Base-by-base conservation (phyloP, 345 rosid genomes). In the Arabis alpina region DNA sequence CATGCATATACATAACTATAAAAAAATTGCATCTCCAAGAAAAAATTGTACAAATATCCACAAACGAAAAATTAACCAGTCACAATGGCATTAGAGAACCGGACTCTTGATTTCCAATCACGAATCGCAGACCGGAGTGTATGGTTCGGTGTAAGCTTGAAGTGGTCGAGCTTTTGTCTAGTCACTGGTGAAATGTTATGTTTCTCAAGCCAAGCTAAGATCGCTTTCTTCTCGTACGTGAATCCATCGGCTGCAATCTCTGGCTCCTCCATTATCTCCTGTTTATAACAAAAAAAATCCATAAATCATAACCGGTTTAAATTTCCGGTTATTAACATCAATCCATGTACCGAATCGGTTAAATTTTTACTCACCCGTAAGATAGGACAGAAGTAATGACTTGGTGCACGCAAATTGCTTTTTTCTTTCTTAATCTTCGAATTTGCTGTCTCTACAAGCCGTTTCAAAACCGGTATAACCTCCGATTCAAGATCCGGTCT, bases 221-320 rank as follows among this genome's bases (percentile, higher is more conserved):
- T 90, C 24, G 93, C 96, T 80, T 78, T 72, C 43, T 68, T 85
- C 84, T 93, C 97, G 14, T 90, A 93, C 2, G 93, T 85, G 77
- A 87, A 90, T 54, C 98, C 97, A 80, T 93, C 97, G 2, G 87
- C 89, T 30, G 95, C 91, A 74, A 90, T 83, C 77, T 82, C 80
- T 14, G 98, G 98, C 55, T 93, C 90, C 49, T 81, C 90, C 93
- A 88, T 88, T 25, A 93, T 76, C 74, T 88, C 93, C 97, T 90
- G 79, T 61, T 63, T 47, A 66, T 60, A 48, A 67, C 4, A 13
- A 55, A 65, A 44, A 65, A 8, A 61, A 4, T 19, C 0, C 10
- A 14, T 9, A 66, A 57, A 16, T 24, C 4, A 37, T 32, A 63
- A 62, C 14, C 54, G 34, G 27, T 76, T 54, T 1, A 6, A 40